Evolutionary conservation across 1,284 basidiomycete genomes (phyloP), one percentile per base, ranked within the genome.

Genomic region (Uromyces viciae-fabae): DNA sequence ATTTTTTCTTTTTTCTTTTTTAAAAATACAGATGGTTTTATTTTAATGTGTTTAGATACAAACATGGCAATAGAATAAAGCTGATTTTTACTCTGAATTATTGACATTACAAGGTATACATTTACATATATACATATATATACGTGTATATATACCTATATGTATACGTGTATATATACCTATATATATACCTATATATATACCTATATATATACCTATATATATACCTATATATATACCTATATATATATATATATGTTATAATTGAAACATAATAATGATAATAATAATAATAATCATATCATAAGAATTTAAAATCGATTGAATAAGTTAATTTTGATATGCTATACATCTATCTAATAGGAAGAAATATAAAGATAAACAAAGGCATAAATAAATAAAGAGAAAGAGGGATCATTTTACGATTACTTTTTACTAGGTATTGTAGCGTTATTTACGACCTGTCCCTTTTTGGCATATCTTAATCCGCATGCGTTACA

Each of bases 381-480:
- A 49, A 49, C 11, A 11, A 49, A 49, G 22, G 52, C 22, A 4
- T 25, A 60, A 60, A 8, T 19, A 33, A 60, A 31, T 25, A 60
- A 33, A 60, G n/a, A 17, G 36, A 38, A 33, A 36, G 64, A 33
- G 64, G 36, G 36, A 33, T 68, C 64, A 33, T 68, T 68, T 22
- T 43, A 43, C 11, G 49, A 56, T 73, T 36, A 73, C 82, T 85
- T 85, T 78, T n/a, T n/a, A n/a, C n/a, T n/a, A n/a, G n/a, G n/a
- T n/a, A n/a, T n/a, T n/a, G n/a, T n/a, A n/a, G n/a, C n/a, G n/a
- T n/a, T n/a, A n/a, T n/a, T n/a, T n/a, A n/a, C n/a, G n/a, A n/a
- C n/a, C n/a, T n/a, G n/a, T n/a, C 84, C 82, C 82, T 84, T 85
- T 81, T 85, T 85, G 49, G 85, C 84, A 82, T 83, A 85, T 56